Evolutionary conservation across 441 rosid species (phyloP).

Genomic region (Gossypium lobatum): DNA sequence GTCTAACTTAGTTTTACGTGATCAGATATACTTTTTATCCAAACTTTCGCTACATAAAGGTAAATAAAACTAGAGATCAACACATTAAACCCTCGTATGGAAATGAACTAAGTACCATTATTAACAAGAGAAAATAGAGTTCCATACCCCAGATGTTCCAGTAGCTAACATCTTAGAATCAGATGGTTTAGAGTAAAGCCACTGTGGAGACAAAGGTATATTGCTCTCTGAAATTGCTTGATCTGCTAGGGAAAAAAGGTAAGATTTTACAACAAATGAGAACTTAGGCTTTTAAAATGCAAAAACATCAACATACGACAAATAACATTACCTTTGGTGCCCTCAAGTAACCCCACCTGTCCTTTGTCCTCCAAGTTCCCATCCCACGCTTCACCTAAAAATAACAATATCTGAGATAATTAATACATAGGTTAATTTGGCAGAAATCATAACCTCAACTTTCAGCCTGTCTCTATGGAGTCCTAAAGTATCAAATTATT

Average conservation of each 20-base stretch:
- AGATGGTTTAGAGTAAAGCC: conserved; percentile 63
- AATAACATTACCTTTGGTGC: conserved; percentile 14
- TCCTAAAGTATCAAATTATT: conserved; percentile 1
- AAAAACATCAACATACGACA: not conserved
- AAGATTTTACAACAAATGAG: not conserved
- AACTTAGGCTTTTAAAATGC: not conserved
- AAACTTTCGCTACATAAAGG: not conserved
- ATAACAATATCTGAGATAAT: not conserved
- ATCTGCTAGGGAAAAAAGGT: conserved; percentile 29
- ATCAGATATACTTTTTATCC: not conserved
- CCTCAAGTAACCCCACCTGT: conserved; percentile 14
- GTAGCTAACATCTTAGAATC: conserved; percentile 43
- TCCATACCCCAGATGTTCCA: conserved; percentile 16
- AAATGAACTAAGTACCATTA: not conserved
- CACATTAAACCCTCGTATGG: not conserved
- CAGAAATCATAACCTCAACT: not conserved
- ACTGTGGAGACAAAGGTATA: conserved; percentile 71
- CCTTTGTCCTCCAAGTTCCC: conserved; percentile 5
- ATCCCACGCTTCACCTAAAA: conserved; percentile 11
- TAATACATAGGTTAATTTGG: not conserved
- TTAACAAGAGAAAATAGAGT: not conserved
- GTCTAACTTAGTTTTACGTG: not conserved
- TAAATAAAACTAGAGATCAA: not conserved
- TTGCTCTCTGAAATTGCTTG: conserved; percentile 48
- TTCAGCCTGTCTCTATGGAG: not conserved